Evolutionary conservation across 371 early-diverging fungal genomes (phyloP), one percentile per base, ranked within the genome.

Genomic region (Mucor piriformis): DNA sequence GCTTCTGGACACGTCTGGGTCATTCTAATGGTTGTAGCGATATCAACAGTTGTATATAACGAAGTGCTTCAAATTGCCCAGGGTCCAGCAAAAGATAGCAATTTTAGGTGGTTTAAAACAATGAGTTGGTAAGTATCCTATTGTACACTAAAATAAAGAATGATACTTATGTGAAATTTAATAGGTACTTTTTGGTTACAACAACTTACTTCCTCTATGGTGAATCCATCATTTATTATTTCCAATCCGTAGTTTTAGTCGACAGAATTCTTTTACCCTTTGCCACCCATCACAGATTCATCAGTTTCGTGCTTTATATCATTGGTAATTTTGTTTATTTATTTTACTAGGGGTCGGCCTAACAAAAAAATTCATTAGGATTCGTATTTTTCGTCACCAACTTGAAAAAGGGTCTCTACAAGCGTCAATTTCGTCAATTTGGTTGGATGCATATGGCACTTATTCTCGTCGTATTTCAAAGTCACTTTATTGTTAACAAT

Each of bases 391-490:
- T 98, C 81, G 95, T 99, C 18, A 69, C 89, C 58, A 95, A 92
- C 66, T 81, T 99, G 57, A 90, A 90, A 71, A 95, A 93, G 80
- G 93, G 94, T 8, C 88, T 87, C 56, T 92, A 92, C 65, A 79
- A 82, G 44, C 87, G 89, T 71, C 99, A 99, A 77, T 92, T 99
- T 75, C 77, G 88, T 1, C 93, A 95, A 67, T 97, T 99, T 72
- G 94, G 93, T 21, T 92, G 96, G 91, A 95, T 95, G 2, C 97
- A 99, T 69, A 95, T 99, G 93, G 87, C 95, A 1, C 77, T 96
- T 57, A 74, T 96, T 33, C 70, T 95, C 38, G 92, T 97, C 20
- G 92, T 94, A 33, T 83, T 88, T 57, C 92, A 93, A 72, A 90
- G 92, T 58, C 94, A 96, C 66, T 94, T 94, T 62, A 93, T 96